Evolutionary conservation across 1,139 yeast genomes (phyloP), one percentile per base, ranked within the genome.

Genomic region (Suhomyces panamericanus): DNA sequence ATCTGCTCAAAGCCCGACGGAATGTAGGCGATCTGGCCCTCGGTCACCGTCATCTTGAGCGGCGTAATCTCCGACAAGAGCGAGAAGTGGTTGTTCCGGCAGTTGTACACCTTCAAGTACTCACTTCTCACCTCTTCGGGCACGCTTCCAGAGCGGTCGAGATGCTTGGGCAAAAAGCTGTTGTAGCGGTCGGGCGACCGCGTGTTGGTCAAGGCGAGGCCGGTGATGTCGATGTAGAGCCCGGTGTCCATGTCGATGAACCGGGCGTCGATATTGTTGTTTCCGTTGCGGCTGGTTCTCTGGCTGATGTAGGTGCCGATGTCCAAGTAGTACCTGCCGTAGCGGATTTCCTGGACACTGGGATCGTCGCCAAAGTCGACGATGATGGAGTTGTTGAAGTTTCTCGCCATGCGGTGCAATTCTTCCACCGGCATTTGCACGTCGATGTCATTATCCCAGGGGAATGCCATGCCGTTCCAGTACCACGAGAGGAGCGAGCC

Each of bases 1-100:
- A 65, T 35, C 14, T 50, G 57, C 29, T 55, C 58, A 49, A 62
- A 70, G 35, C 63, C 57, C 20, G 56, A 45, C 1, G 75, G 76
- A 30, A 70, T 49, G 47, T 67, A 69, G 0, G 66, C 62, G 15
- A 59, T 59, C 46, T 64, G 65, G 1, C 75, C 74, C 50, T 72
- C 75, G 28, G 59, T 58, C 30, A 58, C 45, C 1, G 73, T 52
- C 32, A 69, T 51, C 38, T 50, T 56, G 31, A 72, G 53, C 0
- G 76, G 77, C 14, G 58, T 50, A 20, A 72, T 46, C 47, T 69
- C 74, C 9, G 49, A 42, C 12, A 69, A 52, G 20, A 50, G 46
- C 22, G 47, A 17, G 38, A 56, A 58, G 32, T 58, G 62, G 43
- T 54, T 46, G 51, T 58, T 57, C 13, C 56, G 42, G 47, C 62